Conservation (phyloP, 257 asterid species). For the Plantago ovata region DNA sequence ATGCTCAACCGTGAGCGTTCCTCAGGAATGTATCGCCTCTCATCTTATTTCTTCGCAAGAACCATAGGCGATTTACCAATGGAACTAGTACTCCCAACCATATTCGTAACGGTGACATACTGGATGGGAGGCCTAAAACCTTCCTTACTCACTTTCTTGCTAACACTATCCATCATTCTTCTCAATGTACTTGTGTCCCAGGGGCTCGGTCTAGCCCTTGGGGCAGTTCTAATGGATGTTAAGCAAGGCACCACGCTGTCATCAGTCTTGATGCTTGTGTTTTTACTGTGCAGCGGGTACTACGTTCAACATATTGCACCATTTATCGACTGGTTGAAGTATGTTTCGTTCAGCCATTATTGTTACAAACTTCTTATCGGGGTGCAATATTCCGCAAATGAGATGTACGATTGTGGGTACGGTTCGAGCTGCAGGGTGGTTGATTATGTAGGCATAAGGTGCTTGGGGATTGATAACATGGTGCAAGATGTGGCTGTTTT, state of each 20-base stretch:
- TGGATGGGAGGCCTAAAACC: conserved; percentile 93
- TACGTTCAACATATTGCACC: conserved; percentile 73
- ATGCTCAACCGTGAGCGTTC: conserved; percentile 59
- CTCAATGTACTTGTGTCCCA: conserved; percentile 75
- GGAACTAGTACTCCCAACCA: conserved; percentile 83
- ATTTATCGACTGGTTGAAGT: conserved; percentile 67
- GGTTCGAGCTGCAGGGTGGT: conserved; percentile 43
- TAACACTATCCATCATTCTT: conserved; percentile 55
- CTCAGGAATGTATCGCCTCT: conserved; percentile 78
- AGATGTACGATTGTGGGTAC: conserved; percentile 54
- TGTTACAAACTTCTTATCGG: conserved; percentile 67
- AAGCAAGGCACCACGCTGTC: conserved; percentile 66
- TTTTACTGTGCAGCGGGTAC: conserved; percentile 68
- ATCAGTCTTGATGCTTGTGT: conserved; percentile 69
- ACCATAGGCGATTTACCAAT: conserved; percentile 70
- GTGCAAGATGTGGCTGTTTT: conserved; percentile 55
- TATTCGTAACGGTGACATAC: conserved; percentile 54
- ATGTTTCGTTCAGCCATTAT: conserved; percentile 64
- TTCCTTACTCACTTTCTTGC: conserved; percentile 40
- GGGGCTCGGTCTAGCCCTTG: conserved; percentile 83
- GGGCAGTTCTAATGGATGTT: conserved; percentile 72
- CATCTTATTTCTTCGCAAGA: conserved; percentile 71
- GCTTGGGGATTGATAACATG: conserved; percentile 50
- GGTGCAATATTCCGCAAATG: conserved; percentile 53
- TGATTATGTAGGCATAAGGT: conserved; percentile 60